Evolutionary conservation across 495 filamentous ascomycete species (phyloP).

Genomic region (Penicillium odoratum): DNA sequence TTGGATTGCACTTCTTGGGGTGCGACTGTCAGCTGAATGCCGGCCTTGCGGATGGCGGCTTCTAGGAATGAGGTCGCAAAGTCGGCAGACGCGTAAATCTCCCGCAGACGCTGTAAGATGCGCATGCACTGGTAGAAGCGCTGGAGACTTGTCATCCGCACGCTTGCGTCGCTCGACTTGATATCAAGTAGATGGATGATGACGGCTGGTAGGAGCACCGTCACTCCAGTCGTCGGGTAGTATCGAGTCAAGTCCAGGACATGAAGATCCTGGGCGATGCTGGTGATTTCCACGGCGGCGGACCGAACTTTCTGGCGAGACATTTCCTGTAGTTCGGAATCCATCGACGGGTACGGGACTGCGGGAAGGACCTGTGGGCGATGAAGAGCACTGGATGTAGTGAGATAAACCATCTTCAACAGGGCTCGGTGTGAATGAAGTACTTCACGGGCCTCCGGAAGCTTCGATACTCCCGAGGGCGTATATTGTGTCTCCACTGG

Average conservation of each 20-base stretch:
- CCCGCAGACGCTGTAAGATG: slow-evolving; percentile 75
- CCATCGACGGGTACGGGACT: slow-evolving; percentile 56
- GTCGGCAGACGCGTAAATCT: slow-evolving; percentile 84
- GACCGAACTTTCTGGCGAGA: slow-evolving; percentile 76
- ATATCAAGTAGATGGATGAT: slow-evolving; percentile 90
- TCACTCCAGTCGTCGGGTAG: slow-evolving; percentile 85
- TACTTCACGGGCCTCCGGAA: slow-evolving; percentile 52
- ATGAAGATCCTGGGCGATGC: slow-evolving; percentile 72
- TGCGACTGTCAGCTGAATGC: slow-evolving; percentile 55
- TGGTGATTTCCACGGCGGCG: slow-evolving; percentile 77
- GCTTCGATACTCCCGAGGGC: slow-evolving; percentile 40
- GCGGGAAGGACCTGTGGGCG: slow-evolving; percentile 82
- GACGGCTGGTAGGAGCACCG: slow-evolving; percentile 83
- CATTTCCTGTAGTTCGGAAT: slow-evolving; percentile 68
- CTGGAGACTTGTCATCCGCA: slow-evolving; percentile 65
- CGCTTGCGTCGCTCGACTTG: slow-evolving; percentile 69
- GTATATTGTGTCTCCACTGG: slow-evolving; percentile 66
- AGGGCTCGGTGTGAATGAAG: slow-evolving; percentile 74
- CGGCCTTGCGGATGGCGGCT: slow-evolving; percentile 77
- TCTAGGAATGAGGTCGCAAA: slow-evolving; percentile 84
- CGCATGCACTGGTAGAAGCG: slow-evolving; percentile 86
- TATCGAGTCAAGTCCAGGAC: slow-evolving; percentile 67
- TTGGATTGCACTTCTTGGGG: slow-evolving; percentile 40
- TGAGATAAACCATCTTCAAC: slow-evolving; percentile 86
- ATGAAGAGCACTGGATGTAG: slow-evolving; percentile 83